These are phyloP conservation scores for Heterobasidion irregulare DNA, from an alignment of 1,284 basidiomycete genomes.

Conservation along the genomic window DNA sequence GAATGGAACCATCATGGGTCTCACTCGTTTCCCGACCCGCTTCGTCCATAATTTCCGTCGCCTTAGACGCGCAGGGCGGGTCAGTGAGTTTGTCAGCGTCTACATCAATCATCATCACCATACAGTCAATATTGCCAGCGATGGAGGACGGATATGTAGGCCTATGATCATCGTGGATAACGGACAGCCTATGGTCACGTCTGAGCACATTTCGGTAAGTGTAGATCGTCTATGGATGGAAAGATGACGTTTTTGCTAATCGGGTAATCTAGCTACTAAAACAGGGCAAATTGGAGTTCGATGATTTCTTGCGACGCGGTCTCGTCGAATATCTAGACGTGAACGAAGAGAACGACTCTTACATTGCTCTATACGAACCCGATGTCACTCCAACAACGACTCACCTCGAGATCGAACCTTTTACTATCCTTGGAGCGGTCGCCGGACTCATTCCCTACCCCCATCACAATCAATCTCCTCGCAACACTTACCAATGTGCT, in stretches of 20 bases:
- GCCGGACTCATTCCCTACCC: slow-evolving; percentile 99
- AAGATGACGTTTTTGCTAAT: slow-evolving; percentile 2
- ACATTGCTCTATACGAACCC: slow-evolving; percentile 91
- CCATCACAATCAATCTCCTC: slow-evolving; percentile 98
- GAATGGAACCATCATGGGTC: slow-evolving; percentile 93
- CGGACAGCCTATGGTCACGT: slow-evolving; percentile 68
- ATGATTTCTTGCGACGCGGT: slow-evolving; percentile 92
- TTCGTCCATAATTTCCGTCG: slow-evolving; percentile 92
- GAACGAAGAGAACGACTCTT: slow-evolving; percentile 98
- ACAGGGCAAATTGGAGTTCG: slow-evolving; percentile 75
- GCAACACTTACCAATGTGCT: slow-evolving; percentile 99
- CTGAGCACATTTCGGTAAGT: slow-evolving; percentile 74
- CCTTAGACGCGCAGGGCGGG: slow-evolving; percentile 82
- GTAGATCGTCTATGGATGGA: background rate
- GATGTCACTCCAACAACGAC: slow-evolving; percentile 82
- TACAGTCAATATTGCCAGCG: slow-evolving; percentile 94
- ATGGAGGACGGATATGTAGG: slow-evolving; percentile 96
- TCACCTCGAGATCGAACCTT: slow-evolving; percentile 98
- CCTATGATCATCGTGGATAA: slow-evolving; percentile 97
- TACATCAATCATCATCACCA: slow-evolving; percentile 96
- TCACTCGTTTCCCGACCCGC: slow-evolving; percentile 79
- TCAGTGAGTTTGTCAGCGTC: slow-evolving; percentile 96
- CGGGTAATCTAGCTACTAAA: slow-evolving; percentile 60
- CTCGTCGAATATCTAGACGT: slow-evolving; percentile 99
- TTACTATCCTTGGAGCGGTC: slow-evolving; percentile 95